phyloP scores from a whole-genome alignment of 1,139 yeast species.

The Eremothecium cymbalariae region DNA sequence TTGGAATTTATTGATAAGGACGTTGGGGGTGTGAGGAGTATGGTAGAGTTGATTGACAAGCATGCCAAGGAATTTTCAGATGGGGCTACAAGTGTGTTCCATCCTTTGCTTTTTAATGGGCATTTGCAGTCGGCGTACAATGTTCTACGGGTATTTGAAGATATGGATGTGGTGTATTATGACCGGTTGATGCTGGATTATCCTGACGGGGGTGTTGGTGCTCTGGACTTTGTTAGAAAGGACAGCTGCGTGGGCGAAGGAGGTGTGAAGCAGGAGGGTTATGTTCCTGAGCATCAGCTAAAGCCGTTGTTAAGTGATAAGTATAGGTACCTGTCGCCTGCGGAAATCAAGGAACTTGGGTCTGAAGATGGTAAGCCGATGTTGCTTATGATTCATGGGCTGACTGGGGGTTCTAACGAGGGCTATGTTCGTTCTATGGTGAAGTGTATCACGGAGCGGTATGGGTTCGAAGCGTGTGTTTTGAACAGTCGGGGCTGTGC shows the following conservation, averaged over 20 bases:
- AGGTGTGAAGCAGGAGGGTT: conserved; percentile 37
- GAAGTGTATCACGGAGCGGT: conserved; percentile 32
- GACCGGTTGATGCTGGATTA: conserved; percentile 46
- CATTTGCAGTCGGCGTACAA: conserved; percentile 60
- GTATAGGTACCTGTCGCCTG: conserved; percentile 20
- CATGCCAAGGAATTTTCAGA: conserved; percentile 38
- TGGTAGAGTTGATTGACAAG: conserved; percentile 28
- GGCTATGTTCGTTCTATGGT: conserved; percentile 44
- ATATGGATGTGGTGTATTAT: conserved; percentile 40
- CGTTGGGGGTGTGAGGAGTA: conserved; percentile 8
- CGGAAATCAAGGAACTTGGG: conserved; percentile 31
- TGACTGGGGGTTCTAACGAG: conserved; percentile 58
- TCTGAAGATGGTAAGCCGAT: conserved; percentile 42
- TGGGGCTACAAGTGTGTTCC: conserved; percentile 40
- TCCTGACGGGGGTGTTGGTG: conserved; percentile 48
- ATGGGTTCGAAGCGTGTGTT: conserved; percentile 46
- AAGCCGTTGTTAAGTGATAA: conserved; percentile 15
- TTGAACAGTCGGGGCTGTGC: conserved; percentile 57
- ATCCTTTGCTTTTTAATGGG: conserved; percentile 58
- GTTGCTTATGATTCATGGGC: conserved; percentile 49
- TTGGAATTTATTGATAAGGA: conserved; percentile 9
- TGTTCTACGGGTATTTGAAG: conserved; percentile 33
- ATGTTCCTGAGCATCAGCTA: conserved; percentile 20
- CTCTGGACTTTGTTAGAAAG: conserved; percentile 49
- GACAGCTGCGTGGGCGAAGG: conserved; percentile 34